Evolutionary conservation across 805 yeast genomes (phyloP).

Genomic region (Tetrapisispora namnaoensis): DNA sequence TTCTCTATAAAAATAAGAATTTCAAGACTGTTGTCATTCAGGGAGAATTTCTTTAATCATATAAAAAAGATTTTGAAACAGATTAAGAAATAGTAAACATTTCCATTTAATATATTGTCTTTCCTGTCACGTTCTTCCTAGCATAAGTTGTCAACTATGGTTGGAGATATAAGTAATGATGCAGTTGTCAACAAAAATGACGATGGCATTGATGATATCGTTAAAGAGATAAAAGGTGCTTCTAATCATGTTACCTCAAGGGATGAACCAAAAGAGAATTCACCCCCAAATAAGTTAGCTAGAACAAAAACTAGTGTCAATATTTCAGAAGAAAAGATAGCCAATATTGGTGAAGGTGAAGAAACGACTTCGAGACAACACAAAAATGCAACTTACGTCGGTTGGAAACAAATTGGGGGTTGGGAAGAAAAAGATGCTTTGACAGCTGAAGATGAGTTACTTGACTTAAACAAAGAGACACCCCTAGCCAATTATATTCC

Average conservation of each 20-base stretch:
- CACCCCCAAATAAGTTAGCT: not conserved
- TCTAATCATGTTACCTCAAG: not conserved
- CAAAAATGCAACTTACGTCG: slow-evolving; percentile 55
- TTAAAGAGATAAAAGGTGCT: not conserved
- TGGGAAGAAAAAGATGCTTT: slow-evolving; percentile 65
- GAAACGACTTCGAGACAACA: slow-evolving; percentile 11
- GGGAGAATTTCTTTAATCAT: too few relatives aligned
- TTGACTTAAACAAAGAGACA: slow-evolving; percentile 66
- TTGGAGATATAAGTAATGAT: not conserved
- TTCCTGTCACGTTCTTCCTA: not conserved
- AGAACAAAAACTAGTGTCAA: slow-evolving; percentile 11
- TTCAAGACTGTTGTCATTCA: too few relatives aligned
- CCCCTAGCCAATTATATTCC: slow-evolving; percentile 68
- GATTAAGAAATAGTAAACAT: too few relatives aligned
- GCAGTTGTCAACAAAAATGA: not conserved
- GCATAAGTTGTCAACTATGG: not conserved
- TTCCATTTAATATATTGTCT: not conserved
- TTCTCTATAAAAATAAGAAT: too few relatives aligned
- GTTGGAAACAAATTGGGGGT: slow-evolving; percentile 92
- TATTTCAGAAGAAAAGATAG: slow-evolving; percentile 15
- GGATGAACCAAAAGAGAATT: not conserved
- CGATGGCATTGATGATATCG: not conserved
- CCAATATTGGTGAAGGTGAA: slow-evolving; percentile 11
- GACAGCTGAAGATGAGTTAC: slow-evolving; percentile 56
- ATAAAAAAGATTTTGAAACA: too few relatives aligned